Percentiles rank a stretch among this genome's conserved stretches.
Conservation (phyloP, 345 rosid species). For the Pistacia atlantica region DNA sequence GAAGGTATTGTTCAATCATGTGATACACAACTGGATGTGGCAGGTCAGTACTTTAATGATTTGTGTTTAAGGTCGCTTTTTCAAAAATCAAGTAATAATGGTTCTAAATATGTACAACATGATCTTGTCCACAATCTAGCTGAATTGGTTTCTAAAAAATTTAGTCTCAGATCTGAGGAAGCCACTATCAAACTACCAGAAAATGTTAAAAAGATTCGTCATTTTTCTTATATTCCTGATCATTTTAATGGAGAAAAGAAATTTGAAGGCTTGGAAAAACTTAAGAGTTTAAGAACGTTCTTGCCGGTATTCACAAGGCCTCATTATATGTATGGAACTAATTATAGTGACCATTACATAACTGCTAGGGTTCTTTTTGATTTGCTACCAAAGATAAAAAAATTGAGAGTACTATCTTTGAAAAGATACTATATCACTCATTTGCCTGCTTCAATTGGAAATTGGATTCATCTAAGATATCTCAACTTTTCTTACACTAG, state of each 20-base stretch:
- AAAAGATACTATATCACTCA: background rate
- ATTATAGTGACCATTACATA: background rate
- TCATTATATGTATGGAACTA: no score
- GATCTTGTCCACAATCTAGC: background rate
- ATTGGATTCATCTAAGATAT: constrained; percentile 4
- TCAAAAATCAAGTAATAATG: background rate
- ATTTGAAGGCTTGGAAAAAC: background rate
- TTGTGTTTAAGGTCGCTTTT: constrained; percentile 21
- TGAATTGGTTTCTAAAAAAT: background rate
- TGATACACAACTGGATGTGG: background rate
- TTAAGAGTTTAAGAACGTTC: constrained; percentile 24
- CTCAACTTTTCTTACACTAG: background rate
- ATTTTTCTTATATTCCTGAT: background rate
- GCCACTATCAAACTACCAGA: background rate
- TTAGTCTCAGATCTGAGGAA: background rate
- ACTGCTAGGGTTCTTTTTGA: background rate
- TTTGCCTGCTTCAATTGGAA: constrained; percentile 15
- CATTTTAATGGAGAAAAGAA: background rate
- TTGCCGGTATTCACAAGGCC: background rate
- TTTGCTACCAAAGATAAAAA: constrained; percentile 16
- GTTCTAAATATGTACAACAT: background rate
- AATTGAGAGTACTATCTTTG: constrained; percentile 25
- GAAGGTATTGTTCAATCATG: background rate
- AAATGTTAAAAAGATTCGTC: background rate
- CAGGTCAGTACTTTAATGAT: background rate